These are phyloP conservation scores for Dalbergia cochinchinensis DNA, from an alignment of 306 rosid genomes.

Conservation along the genomic window DNA sequence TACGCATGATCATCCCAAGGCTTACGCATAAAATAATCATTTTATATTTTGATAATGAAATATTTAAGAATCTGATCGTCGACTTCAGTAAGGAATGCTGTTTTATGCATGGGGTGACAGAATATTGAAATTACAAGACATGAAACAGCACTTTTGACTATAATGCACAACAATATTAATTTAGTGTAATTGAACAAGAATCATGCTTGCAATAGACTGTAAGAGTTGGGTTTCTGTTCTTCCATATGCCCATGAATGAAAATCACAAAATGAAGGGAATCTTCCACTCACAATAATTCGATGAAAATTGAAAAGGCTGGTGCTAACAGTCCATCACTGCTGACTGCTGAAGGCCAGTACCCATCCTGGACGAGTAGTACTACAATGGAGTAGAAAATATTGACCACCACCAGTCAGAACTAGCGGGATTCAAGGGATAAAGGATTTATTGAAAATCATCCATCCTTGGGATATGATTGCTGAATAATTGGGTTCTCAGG, in stretches of 20 bases:
- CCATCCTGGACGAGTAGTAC: slow-evolving; percentile 1
- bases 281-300: neutral
- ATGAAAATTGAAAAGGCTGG: slow-evolving; percentile 27
- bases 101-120: slow-evolving; percentile 1
- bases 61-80: neutral
- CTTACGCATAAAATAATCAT: neutral
- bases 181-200: slow-evolving; percentile 21
- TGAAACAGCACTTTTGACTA: slow-evolving; percentile 9
- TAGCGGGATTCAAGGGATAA: neutral
- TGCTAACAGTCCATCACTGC: neutral
- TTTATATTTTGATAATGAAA: no score
- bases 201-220: neutral
- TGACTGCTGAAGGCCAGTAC: slow-evolving; percentile 19
- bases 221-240: neutral
- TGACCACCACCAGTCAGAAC: neutral
- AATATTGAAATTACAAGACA: slow-evolving; percentile 10
- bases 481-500: slow-evolving; percentile 28
- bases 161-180: neutral
- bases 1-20: neutral
- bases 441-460: slow-evolving; percentile 18
- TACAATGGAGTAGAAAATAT: slow-evolving; percentile 18
- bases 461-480: slow-evolving; percentile 20
- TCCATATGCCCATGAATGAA: slow-evolving; percentile 32
- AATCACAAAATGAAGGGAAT: slow-evolving; percentile 16
- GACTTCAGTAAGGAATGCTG: neutral